Conservation (phyloP, 2,329 filamentous ascomycete genomes). For the Cadophora gregata region DNA sequence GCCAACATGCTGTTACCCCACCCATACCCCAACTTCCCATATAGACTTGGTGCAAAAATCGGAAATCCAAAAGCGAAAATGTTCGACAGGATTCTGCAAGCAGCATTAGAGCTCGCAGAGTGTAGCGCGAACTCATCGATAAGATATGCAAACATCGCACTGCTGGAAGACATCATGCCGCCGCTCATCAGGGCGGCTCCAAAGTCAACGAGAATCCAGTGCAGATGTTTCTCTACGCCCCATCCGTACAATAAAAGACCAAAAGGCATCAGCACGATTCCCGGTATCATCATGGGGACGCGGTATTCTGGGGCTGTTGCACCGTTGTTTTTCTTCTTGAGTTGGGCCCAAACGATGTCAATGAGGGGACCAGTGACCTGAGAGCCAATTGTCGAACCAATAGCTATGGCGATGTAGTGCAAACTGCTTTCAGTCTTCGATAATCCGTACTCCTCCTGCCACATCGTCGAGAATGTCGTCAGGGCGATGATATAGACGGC, state of each 20-base stretch:
- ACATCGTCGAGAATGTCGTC: conserved; percentile 63
- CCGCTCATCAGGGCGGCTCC: conserved; percentile 55
- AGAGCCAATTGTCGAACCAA: conserved; percentile 49
- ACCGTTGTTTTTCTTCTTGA: conserved; percentile 49
- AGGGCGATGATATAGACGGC: conserved; percentile 60
- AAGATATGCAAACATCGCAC: conserved; percentile 50
- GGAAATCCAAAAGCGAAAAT: conserved; percentile 45
- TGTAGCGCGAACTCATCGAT: conserved; percentile 52
- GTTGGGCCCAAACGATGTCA: conserved; percentile 31
- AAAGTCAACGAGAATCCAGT: conserved; percentile 62
- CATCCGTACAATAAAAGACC: conserved; percentile 62
- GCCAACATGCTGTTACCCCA: conserved; percentile 46
- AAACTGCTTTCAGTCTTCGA: conserved; percentile 59
- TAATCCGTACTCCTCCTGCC: conserved; percentile 58
- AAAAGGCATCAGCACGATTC: conserved; percentile 59
- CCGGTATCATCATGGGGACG: conserved; percentile 61
- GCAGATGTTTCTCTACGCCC: conserved; percentile 54
- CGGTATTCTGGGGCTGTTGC: conserved; percentile 68
- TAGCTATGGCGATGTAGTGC: conserved; percentile 55
- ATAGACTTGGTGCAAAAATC: conserved; percentile 42
- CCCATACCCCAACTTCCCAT: conserved; percentile 42
- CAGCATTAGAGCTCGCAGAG: conserved; percentile 49
- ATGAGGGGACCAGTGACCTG: conserved; percentile 43
- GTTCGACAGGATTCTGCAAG: conserved; percentile 17
- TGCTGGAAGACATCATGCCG: conserved; percentile 46